These are phyloP conservation scores for Aureobasidium sp. DNA, from an alignment of 2,329 filamentous ascomycete genomes.

Conservation along the genomic window DNA sequence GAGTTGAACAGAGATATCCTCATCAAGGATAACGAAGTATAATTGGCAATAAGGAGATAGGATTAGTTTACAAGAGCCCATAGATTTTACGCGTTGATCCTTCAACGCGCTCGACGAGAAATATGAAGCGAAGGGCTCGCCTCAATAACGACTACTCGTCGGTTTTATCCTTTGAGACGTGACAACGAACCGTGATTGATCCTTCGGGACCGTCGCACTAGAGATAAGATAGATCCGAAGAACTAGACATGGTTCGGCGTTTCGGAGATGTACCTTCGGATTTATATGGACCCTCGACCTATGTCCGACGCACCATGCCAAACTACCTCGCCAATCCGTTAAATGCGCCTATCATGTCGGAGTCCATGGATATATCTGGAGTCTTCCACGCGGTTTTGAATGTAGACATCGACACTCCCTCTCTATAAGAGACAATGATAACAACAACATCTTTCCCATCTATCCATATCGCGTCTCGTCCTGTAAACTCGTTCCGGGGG, in stretches of 20 bases:
- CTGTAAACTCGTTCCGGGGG: background rate
- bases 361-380: background rate
- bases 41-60: too few relatives aligned
- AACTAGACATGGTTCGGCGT: background rate
- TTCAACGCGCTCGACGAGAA: too few relatives aligned
- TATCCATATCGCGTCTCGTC: too few relatives aligned
- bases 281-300: background rate
- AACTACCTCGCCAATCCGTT: background rate
- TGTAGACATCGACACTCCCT: background rate
- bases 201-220: background rate
- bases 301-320: background rate
- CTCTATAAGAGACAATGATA: background rate
- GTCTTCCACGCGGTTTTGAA: background rate
- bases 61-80: too few relatives aligned
- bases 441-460: background rate
- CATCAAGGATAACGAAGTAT: too few relatives aligned
- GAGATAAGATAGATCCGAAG: background rate
- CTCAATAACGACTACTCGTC: too few relatives aligned
- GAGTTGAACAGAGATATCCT: too few relatives aligned
- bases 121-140: too few relatives aligned
- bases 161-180: too few relatives aligned
- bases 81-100: too few relatives aligned
- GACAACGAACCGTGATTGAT: background rate
- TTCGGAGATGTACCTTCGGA: background rate
- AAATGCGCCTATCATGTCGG: background rate